Evolutionary conservation across 73 alveolate genomes (phyloP).

Genomic region (Blepharisma japonicum): DNA sequence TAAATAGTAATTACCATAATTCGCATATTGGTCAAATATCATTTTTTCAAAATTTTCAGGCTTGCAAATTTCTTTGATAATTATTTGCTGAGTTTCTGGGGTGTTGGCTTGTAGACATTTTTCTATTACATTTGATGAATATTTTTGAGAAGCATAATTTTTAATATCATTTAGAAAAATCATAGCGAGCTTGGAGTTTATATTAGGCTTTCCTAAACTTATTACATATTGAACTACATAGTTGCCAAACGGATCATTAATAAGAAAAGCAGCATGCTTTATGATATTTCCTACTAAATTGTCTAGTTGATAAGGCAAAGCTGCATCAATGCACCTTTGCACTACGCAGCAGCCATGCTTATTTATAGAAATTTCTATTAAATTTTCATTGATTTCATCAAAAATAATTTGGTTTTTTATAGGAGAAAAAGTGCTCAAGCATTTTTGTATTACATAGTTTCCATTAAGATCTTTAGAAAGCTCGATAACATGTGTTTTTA

Average conservation of each 20-base stretch:
- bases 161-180: background rate
- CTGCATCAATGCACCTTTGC: conserved; percentile 65
- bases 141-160: background rate
- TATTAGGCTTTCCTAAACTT: background rate
- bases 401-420: conserved; percentile 49
- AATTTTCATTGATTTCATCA: conserved; percentile 56
- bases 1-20: background rate
- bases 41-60: background rate
- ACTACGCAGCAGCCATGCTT: conserved; percentile 80
- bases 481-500: conserved; percentile 40
- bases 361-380: conserved; percentile 59
- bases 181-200: background rate
- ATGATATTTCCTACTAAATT: conserved; percentile 54
- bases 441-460: conserved; percentile 68
- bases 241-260: conserved; percentile 77
- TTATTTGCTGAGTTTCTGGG: background rate
- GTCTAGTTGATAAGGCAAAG: conserved; percentile 38
- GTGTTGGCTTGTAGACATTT: background rate
- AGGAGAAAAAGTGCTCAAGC: conserved; percentile 42
- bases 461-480: conserved; percentile 70
- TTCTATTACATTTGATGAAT: background rate
- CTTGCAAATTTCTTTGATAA: background rate
- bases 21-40: background rate
- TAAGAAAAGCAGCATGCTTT: conserved; percentile 39
- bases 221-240: conserved; percentile 62